Base-by-base conservation (phyloP, 768 basidiomycete genomes). In the Pisolithus tinctorius region DNA sequence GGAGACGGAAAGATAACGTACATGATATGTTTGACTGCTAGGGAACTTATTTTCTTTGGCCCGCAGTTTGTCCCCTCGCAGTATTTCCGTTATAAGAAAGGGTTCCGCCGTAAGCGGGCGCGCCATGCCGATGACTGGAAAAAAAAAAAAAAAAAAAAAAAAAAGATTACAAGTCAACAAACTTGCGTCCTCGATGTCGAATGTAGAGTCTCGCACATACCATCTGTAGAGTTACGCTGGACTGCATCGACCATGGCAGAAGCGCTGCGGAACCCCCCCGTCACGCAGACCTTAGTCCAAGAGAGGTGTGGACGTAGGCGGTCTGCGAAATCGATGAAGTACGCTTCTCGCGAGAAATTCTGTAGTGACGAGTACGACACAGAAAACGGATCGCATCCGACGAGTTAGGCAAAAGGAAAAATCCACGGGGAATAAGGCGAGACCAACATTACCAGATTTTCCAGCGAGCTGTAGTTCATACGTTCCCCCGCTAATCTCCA, bases 401-500 rank as follows among this genome's bases (percentile, higher is more conserved):
- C 30, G 30, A 31, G 30, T 31, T 31, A 31, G 20, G 2, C 20
- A 20, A 20, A 31, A 31, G 11, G 30, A 31, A 31, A 8, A 31
- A 9, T 31, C 30, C 30, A 10, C 8, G 8, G 11, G 30, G 30
- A 31, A 31, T 9, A 31, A 31, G 8, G 11, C 30, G 30, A 10
- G 30, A 44, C n/a, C 13, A 6, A 31, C 30, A 20, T 46, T 10
- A 17, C n/a, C 17, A 23, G 29, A 34, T 16, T 29, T 13, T 16
- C 10, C 29, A 13, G 25, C 1, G 10, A 25, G 6, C n/a, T 31
- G 45, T 20, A 13, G 17, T 43, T 72, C 68, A 49, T 72, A 74
- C 0, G 64, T 67, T 17, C 71, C 67, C n/a, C 73, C 73, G 4
- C 64, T 69, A 44, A 75, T 60, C 53, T 75, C 74, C 25, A 75